Evolutionary conservation across 1,284 basidiomycete species (phyloP).

Genomic region (Peniophora sp.): DNA sequence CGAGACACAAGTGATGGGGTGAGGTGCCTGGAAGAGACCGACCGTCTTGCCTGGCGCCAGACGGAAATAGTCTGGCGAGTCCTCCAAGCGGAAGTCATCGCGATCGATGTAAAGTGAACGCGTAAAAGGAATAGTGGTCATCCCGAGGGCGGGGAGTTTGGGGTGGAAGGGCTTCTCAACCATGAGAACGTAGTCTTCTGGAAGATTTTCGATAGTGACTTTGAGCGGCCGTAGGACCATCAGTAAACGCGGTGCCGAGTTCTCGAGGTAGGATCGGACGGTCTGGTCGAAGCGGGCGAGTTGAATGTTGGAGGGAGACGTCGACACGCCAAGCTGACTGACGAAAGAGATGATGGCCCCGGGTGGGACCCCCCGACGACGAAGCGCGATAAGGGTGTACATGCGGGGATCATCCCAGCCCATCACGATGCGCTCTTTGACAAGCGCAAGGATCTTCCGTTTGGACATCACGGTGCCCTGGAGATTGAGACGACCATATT

Average conservation of each 20-base stretch:
- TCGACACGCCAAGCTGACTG: conserved; percentile 89
- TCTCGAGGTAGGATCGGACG: conserved; percentile 87
- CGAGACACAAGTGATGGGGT: conserved; percentile 90
- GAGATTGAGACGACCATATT: conserved; percentile 90
- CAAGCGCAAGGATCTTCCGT: conserved; percentile 89
- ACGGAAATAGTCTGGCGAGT: conserved; percentile 95
- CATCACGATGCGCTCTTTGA: conserved; percentile 76
- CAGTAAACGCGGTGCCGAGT: conserved; percentile 81
- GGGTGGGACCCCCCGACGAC: conserved; percentile 91
- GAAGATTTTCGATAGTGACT: conserved; percentile 86
- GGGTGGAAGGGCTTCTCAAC: conserved; percentile 93
- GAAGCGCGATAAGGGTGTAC: conserved; percentile 93
- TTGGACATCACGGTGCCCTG: conserved; percentile 98
- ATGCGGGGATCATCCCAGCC: conserved; percentile 99
- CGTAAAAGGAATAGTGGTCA: conserved; percentile 81
- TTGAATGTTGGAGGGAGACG: conserved; percentile 79
- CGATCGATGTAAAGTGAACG: conserved; percentile 88
- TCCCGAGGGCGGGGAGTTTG: conserved; percentile 86
- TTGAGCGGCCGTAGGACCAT: conserved; percentile 92
- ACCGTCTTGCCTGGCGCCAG: conserved; percentile 96
- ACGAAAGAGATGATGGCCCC: conserved; percentile 94
- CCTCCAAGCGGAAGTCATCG: conserved; percentile 89
- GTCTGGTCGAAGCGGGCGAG: conserved; percentile 85
- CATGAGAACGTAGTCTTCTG: conserved; percentile 78
- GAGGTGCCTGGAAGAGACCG: conserved; percentile 92